These are phyloP conservation scores for Daedaleopsis nitida DNA, from an alignment of 768 basidiomycete genomes.

Conservation along the genomic window DNA sequence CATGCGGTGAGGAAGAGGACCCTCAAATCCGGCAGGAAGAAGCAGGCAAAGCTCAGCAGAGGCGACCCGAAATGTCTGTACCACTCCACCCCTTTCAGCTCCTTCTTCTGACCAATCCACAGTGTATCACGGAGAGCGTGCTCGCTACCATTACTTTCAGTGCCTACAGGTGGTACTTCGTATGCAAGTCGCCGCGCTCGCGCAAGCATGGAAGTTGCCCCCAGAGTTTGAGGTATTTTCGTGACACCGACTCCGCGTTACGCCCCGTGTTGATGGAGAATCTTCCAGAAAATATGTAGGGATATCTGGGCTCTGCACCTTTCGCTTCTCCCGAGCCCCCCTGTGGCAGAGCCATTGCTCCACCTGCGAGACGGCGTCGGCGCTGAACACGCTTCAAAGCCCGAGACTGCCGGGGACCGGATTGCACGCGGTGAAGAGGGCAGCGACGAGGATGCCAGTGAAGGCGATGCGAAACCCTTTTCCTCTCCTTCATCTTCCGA, in stretches of 20 bases:
- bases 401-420: neutral
- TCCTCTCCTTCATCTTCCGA: slow-evolving; percentile 35
- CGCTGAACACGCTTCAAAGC: neutral
- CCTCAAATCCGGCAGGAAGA: slow-evolving; percentile 58
- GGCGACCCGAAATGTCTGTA: slow-evolving; percentile 60
- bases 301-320: slow-evolving; percentile 83
- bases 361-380: slow-evolving; percentile 39
- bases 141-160: slow-evolving; percentile 79
- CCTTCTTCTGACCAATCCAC: neutral
- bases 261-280: neutral
- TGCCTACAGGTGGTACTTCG: slow-evolving; percentile 82
- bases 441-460: slow-evolving; percentile 28
- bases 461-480: neutral
- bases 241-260: neutral
- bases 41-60: slow-evolving; percentile 49
- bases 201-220: slow-evolving; percentile 68
- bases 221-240: slow-evolving; percentile 72
- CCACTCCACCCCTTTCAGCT: neutral
- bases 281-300: slow-evolving; percentile 62
- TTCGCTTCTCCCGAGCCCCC: slow-evolving; percentile 58
- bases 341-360: slow-evolving; percentile 60
- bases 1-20: slow-evolving; percentile 68
- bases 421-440: neutral
- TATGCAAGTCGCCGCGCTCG: slow-evolving; percentile 69
- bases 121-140: slow-evolving; percentile 87